A percentile compares a stretch with the other conserved stretches of the same genome.
These are phyloP conservation scores for Trichocladium uniseriatum DNA, from an alignment of 495 filamentous ascomycete genomes.

Conservation along the genomic window DNA sequence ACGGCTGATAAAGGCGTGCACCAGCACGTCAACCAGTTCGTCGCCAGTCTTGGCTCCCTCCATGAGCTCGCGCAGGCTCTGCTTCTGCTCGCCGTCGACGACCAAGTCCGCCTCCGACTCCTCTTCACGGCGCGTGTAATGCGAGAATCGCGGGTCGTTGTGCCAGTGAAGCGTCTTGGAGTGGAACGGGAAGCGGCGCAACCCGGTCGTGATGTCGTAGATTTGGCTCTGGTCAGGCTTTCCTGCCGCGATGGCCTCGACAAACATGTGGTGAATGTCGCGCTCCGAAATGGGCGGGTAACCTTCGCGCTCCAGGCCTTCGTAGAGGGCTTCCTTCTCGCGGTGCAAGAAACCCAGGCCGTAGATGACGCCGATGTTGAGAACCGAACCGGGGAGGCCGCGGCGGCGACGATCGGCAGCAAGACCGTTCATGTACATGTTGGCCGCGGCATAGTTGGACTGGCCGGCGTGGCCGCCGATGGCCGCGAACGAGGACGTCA, in stretches of 20 bases:
- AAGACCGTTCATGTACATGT: conserved; percentile 46
- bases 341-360: conserved; percentile 49
- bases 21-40: conserved; percentile 17
- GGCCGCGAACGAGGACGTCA: conserved; percentile 41
- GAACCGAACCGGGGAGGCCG: conserved; percentile 32
- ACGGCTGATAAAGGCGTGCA: conserved; percentile 17
- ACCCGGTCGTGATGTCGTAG: conserved; percentile 32
- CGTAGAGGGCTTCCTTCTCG: conserved; percentile 35
- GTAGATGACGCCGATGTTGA: conserved; percentile 50
- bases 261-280: conserved; percentile 51
- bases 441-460: conserved; percentile 48
- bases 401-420: conserved; percentile 27
- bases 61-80: conserved; percentile 21
- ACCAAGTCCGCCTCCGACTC: background rate
- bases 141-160: conserved; percentile 32
- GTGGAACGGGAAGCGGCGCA: conserved; percentile 26
- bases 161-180: conserved; percentile 30
- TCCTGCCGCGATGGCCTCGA: conserved; percentile 44
- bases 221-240: conserved; percentile 16
- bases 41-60: conserved; percentile 4
- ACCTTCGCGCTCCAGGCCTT: conserved; percentile 34
- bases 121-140: conserved; percentile 18
- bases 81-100: background rate
- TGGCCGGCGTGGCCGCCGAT: conserved; percentile 41
- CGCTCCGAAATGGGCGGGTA: conserved; percentile 49